phyloP scores from a whole-genome alignment of 108 stramenopile genomes.

The Craspedostauros australis region DNA sequence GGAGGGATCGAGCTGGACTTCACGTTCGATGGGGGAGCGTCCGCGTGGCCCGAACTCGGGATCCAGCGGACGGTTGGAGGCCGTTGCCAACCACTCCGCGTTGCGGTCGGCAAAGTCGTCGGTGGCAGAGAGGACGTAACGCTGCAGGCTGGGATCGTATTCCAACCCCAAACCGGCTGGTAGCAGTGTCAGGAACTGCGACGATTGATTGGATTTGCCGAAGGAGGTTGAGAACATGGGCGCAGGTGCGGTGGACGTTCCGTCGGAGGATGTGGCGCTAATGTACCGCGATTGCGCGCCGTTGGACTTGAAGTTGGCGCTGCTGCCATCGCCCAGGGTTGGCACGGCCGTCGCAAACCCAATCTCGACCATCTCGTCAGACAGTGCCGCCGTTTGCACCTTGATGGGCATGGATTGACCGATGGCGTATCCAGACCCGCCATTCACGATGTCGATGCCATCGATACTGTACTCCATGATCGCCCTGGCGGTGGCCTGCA shows the following conservation, averaged over 20 bases:
- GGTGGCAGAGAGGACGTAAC: conserved; percentile 44
- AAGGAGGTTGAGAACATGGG: too few species aligned
- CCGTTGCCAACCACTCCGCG: conserved; percentile 13
- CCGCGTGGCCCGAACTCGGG: conserved; percentile 79
- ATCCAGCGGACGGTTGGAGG: conserved; percentile 46
- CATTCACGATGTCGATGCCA: conserved; percentile 52
- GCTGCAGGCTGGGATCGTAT: conserved; percentile 38
- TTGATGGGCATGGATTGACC: conserved; percentile 55
- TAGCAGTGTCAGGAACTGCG: conserved; percentile 58
- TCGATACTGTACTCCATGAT: conserved; percentile 63
- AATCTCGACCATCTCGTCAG: too few species aligned
- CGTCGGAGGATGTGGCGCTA: too few species aligned
- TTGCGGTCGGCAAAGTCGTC: conserved; percentile 28
- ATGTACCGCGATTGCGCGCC: too few species aligned
- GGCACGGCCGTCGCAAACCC: too few species aligned
- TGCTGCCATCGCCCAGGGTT: too few species aligned
- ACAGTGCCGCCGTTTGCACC: conserved; percentile 67
- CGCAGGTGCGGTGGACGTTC: too few species aligned
- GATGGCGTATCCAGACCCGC: conserved; percentile 77
- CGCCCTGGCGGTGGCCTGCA: conserved; percentile 50
- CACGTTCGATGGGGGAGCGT: conserved; percentile 80
- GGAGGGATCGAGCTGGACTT: conserved; percentile 46
- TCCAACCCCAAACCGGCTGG: conserved; percentile 71
- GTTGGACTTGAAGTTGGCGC: too few species aligned
- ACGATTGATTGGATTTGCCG: too few species aligned